phyloP scores from a whole-genome alignment of 352 stramenopile species.

The Phytophthora europaea region DNA sequence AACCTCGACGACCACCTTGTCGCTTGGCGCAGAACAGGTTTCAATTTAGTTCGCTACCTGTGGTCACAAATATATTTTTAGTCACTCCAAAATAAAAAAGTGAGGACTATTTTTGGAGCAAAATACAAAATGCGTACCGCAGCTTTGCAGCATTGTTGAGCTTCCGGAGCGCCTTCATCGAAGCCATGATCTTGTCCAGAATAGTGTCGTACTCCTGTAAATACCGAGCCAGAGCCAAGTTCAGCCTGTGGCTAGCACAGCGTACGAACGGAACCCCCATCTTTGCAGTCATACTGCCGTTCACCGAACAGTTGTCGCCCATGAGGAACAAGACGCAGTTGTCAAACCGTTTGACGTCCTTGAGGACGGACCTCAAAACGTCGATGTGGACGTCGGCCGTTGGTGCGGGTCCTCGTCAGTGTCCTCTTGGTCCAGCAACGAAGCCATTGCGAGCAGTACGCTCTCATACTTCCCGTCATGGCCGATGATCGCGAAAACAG shows the following conservation, averaged over 20 bases:
- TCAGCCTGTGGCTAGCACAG: background rate
- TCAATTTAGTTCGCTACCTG: too few relatives aligned
- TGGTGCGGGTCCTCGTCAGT: background rate
- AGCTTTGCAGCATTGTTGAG: too few relatives aligned
- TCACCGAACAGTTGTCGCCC: background rate
- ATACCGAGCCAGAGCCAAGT: background rate
- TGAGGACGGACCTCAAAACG: background rate
- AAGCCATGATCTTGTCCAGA: too few relatives aligned
- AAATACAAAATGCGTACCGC: too few relatives aligned
- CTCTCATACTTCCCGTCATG: background rate
- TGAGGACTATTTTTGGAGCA: too few relatives aligned
- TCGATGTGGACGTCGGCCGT: background rate
- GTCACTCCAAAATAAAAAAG: too few relatives aligned
- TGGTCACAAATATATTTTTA: too few relatives aligned
- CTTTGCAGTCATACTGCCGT: background rate
- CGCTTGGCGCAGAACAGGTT: too few relatives aligned
- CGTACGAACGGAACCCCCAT: background rate
- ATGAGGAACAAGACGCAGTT: background rate
- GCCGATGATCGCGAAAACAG: background rate
- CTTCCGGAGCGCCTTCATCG: too few relatives aligned
- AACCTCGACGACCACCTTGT: too few relatives aligned
- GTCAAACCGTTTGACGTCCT: background rate
- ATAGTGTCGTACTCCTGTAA: too few relatives aligned
- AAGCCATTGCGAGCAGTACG: background rate
- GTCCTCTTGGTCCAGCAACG: background rate